A percentile compares a stretch with the other conserved stretches of the same genome.
phyloP scores from a whole-genome alignment of 345 rosid genomes.

The Mercurialis annua region DNA sequence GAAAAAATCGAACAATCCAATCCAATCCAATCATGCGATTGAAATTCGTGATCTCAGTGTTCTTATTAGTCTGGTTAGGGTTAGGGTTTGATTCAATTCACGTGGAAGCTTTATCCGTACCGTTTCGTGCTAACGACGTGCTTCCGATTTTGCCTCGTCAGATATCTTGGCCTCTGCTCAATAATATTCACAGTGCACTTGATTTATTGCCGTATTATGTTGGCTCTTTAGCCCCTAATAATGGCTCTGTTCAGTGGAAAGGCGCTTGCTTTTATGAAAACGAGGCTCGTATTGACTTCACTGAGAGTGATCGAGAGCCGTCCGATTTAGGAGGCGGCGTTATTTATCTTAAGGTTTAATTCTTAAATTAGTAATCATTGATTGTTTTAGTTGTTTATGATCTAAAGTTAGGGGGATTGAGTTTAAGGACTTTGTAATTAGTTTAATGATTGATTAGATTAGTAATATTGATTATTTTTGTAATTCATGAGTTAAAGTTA shows the following conservation, averaged over 20 bases:
- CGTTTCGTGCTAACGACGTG: slow-evolving; percentile 69
- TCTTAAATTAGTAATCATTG: too few species aligned
- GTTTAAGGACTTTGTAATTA: too few species aligned
- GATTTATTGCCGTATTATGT: slow-evolving; percentile 83
- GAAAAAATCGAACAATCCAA: too few species aligned
- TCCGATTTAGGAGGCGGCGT: slow-evolving; percentile 81
- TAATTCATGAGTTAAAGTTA: too few species aligned
- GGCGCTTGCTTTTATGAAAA: slow-evolving; percentile 89
- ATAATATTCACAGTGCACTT: slow-evolving; percentile 77
- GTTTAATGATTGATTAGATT: too few species aligned
- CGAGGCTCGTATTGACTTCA: slow-evolving; percentile 71
- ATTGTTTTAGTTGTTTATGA: too few species aligned
- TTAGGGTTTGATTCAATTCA: slow-evolving; percentile 16
- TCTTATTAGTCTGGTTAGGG: slow-evolving; percentile 7
- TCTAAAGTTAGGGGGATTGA: too few species aligned
- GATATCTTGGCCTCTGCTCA: slow-evolving; percentile 90
- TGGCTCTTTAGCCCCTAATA: slow-evolving; percentile 64
- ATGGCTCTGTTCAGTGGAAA: slow-evolving; percentile 69
- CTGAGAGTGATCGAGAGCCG: slow-evolving; percentile 47
- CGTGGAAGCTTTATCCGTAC: slow-evolving; percentile 51
- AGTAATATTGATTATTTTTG: too few species aligned
- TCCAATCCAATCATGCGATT: too few species aligned
- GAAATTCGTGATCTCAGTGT: background rate
- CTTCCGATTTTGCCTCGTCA: slow-evolving; percentile 84
- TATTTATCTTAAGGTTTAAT: slow-evolving; percentile 63